phyloP scores from a whole-genome alignment of 2,329 filamentous ascomycete species.

The Exophiala spinifera region DNA sequence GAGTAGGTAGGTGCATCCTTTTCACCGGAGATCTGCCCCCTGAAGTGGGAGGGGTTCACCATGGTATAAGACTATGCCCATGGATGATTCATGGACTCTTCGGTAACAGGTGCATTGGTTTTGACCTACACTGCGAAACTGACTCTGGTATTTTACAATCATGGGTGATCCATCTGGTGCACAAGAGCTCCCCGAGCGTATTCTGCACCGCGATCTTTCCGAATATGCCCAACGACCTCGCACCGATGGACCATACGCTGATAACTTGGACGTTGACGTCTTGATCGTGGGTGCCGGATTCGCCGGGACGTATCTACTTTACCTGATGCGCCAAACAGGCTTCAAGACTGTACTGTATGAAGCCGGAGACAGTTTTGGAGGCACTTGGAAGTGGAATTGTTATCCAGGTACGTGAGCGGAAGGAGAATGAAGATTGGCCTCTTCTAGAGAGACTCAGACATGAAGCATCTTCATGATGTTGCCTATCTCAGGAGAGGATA shows the following conservation, averaged over 20 bases:
- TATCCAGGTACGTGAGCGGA: constrained; percentile 23
- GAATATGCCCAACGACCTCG: constrained; percentile 17
- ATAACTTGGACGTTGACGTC: constrained; percentile 30
- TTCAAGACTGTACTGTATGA: constrained; percentile 53
- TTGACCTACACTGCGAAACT: neutral
- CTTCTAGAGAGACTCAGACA: too few relatives aligned
- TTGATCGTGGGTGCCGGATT: constrained; percentile 33
- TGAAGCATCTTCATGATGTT: too few relatives aligned
- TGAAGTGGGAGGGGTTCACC: neutral
- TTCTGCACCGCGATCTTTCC: constrained; percentile 19
- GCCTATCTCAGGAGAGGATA: too few relatives aligned
- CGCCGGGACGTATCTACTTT: constrained; percentile 51
- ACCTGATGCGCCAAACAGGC: constrained; percentile 52
- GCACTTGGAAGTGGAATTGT: constrained; percentile 39
- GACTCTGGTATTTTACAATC: neutral
- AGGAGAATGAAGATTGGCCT: too few relatives aligned
- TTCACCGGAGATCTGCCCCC: constrained; percentile 9
- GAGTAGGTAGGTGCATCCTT: constrained; percentile 16
- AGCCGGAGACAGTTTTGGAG: constrained; percentile 45
- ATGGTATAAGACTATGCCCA: neutral
- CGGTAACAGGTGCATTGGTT: neutral
- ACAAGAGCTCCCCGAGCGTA: constrained; percentile 18
- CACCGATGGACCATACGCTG: constrained; percentile 23
- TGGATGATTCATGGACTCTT: neutral
- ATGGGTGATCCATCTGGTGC: constrained; percentile 23